phyloP scores from a whole-genome alignment of 1,139 yeast genomes.

The Lodderomyces metapsilosis region DNA sequence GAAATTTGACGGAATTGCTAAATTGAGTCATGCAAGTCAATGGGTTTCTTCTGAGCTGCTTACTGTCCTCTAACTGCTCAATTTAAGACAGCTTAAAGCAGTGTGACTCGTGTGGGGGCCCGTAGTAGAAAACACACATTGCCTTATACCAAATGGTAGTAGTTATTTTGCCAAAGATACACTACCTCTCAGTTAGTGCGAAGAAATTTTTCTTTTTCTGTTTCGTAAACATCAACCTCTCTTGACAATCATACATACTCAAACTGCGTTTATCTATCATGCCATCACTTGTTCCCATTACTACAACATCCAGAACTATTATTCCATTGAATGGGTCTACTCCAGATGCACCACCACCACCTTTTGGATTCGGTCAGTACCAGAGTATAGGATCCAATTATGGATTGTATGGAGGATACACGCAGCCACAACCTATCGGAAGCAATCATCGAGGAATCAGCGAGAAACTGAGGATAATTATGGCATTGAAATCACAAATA shows the following conservation, averaged over 20 bases:
- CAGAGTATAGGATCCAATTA: conserved; percentile 12
- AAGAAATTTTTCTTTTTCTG: background rate
- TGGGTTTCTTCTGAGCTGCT: too few species aligned
- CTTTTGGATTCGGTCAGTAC: conserved; percentile 6
- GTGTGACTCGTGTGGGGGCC: too few species aligned
- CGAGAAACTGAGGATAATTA: conserved; percentile 55
- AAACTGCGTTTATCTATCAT: too few species aligned
- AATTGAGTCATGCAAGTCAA: background rate
- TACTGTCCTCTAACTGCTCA: too few species aligned
- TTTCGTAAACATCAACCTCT: background rate
- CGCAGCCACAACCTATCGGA: conserved; percentile 29
- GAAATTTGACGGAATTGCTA: background rate
- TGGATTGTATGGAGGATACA: conserved; percentile 13
- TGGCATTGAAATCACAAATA: conserved; percentile 63
- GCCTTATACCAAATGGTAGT: too few species aligned
- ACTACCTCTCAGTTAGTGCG: too few species aligned
- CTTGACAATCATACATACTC: too few species aligned
- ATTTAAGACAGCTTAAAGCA: too few species aligned
- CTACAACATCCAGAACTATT: conserved; percentile 18
- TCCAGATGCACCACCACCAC: background rate
- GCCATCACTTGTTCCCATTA: conserved; percentile 22
- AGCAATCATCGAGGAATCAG: conserved; percentile 55
- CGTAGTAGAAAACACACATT: too few species aligned
- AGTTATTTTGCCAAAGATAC: background rate
- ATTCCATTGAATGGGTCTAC: conserved; percentile 18